Conservation (phyloP, 2,329 filamentous ascomycete genomes). For the Westerdykella sp. region DNA sequence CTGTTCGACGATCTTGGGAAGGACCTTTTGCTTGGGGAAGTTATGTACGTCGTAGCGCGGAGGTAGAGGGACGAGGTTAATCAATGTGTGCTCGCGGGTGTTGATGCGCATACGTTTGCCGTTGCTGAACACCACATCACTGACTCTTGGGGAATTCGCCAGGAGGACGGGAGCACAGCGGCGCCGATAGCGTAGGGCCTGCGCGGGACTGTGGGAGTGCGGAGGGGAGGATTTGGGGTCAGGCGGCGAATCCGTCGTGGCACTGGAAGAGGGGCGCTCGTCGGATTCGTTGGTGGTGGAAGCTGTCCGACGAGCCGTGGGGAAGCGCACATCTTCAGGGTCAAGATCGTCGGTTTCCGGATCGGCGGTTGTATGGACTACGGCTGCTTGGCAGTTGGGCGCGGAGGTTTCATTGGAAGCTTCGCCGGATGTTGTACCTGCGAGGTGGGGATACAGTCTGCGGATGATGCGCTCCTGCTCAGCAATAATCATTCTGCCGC, state of each 20-base stretch:
- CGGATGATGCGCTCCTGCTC: constrained; percentile 46
- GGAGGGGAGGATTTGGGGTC: constrained; percentile 32
- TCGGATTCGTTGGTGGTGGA: constrained; percentile 20
- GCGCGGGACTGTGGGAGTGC: constrained; percentile 27
- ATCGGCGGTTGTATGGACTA: constrained; percentile 13
- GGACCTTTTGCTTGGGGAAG: constrained; percentile 24
- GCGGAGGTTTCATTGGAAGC: constrained; percentile 6
- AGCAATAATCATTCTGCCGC: constrained; percentile 38
- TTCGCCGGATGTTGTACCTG: constrained; percentile 8
- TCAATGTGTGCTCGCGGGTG: constrained; percentile 37
- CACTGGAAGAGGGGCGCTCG: constrained; percentile 12
- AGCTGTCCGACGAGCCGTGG: constrained; percentile 13
- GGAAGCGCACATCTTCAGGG: constrained; percentile 34
- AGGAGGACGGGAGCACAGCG: constrained; percentile 44
- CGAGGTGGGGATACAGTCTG: constrained; percentile 42
- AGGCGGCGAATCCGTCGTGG: constrained; percentile 6
- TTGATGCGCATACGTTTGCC: constrained; percentile 43
- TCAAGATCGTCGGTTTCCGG: constrained; percentile 34
- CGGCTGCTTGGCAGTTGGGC: constrained; percentile 4
- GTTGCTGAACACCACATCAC: constrained; percentile 40
- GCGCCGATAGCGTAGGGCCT: constrained; percentile 42
- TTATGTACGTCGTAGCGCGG: constrained; percentile 41
- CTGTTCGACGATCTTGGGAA: constrained; percentile 1
- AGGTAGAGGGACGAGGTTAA: constrained; percentile 39
- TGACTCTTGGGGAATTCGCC: constrained; percentile 40